Evolutionary conservation across 2,329 filamentous ascomycete species (phyloP), one percentile per base, ranked within the genome.

Genomic region (Penicillium sp.): DNA sequence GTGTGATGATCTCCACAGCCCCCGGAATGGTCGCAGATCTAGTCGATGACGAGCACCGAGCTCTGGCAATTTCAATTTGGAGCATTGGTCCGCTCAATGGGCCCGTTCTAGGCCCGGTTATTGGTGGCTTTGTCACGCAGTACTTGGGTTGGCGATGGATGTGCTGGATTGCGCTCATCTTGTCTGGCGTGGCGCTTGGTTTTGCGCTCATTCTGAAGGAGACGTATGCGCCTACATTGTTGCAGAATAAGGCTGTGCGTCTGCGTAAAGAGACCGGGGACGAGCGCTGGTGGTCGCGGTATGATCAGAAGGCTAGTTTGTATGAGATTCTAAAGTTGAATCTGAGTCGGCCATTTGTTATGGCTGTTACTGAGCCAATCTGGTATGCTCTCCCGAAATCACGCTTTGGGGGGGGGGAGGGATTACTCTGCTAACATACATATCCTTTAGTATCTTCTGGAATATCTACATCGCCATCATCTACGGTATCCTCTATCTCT

Each of bases 401-500:
- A 27, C 18, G 6, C 13, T 13, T n/a, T n/a, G n/a, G n/a, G n/a
- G n/a, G n/a, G n/a, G n/a, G n/a, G n/a, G n/a, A n/a, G n/a, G 10
- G 13, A 39, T 37, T 10, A 42, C 18, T 13, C 20, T 26, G 18
- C 49, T 52, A 51, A 51, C 30, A 55, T 54, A 12, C 40, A n/a
- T n/a, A n/a, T 15, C n/a, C 18, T 49, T 17, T 50, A 88, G 86
- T 75, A 88, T 92, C 24, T 86, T 85, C 67, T 93, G 85, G 85
- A 83, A 88, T 63, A 69, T 85, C 27, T 88, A 88, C 60, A 83
- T 88, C 56, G 83, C 89, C 0, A 76, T 96, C 32, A 84, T 96
- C 29, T 96, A 96, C 68, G 89, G 86, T 15, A 91, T 96, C 33
- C 78, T 97, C 1, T 94, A 94, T 65, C 84, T 96, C 26, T 95